Base-by-base conservation (phyloP, 2,329 filamentous ascomycete genomes). In the Botrytis cinerea region DNA sequence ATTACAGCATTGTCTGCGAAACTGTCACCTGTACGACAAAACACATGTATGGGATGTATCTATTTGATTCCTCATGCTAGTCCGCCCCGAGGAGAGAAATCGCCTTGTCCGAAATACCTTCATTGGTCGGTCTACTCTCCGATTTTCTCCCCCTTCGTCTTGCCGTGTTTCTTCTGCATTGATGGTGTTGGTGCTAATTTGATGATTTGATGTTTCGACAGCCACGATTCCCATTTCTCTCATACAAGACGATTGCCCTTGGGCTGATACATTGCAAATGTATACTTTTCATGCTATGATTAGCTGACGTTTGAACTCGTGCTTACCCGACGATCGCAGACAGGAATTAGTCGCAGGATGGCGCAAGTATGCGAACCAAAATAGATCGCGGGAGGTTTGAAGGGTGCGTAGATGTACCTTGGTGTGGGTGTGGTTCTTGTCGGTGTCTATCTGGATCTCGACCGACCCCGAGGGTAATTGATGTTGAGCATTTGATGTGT, bases 281-380 rank as follows among this genome's bases (percentile, higher is more conserved):
- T 59, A 59, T 59, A 35, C 57, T 59, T 59, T 35, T 59, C 57
- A 35, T 60, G 57, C 16, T 38, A 60, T 61, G 32, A 62, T 62
- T 61, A 61, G 32, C 59, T 61, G 32, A 60, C 20, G 18, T 35
- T 35, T 35, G 46, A 25, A 51, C 20, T 22, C 25, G 38, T 38
- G 35, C 35, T 45, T 62, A 43, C 25, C 60, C 60, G 60, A 62
- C 8, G 38, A 62, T 43, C 14, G 60, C 60, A 43, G 43, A 20
- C 28, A 10, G n/a, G 18, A 16, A 62, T 62, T 43, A 62, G 22
- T 62, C 35, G 60, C 60, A 62, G 60, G 60, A 62, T 62, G 35
- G 35, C 22, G 60, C 60, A 62, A 43, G 14, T 5, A 20, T 9
- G 12, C 25, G 59, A n/a, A 38, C 25, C 6, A 62, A 62, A 40